These are phyloP conservation scores for Aechmea fasciata DNA, from an alignment of 176 grass and related monocot species.

Conservation along the genomic window DNA sequence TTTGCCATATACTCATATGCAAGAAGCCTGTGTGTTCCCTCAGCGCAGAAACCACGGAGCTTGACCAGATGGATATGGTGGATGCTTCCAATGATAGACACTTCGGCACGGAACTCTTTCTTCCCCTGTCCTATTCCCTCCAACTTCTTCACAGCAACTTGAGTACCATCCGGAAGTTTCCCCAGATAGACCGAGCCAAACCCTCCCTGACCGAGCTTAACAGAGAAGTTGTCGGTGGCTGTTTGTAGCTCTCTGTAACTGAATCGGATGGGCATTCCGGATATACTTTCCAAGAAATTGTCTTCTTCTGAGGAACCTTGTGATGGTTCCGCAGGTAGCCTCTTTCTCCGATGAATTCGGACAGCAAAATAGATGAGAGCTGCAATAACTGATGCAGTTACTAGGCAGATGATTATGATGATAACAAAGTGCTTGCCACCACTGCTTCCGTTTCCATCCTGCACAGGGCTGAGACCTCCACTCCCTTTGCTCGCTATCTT, in stretches of 20 bases:
- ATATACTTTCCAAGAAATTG: conserved; percentile 63
- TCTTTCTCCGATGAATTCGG: conserved; percentile 56
- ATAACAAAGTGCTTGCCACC: conserved; percentile 25
- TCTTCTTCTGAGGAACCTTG: conserved; percentile 75
- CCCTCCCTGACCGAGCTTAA: conserved; percentile 86
- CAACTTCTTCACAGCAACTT: conserved; percentile 80
- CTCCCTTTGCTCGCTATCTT: conserved; percentile 38
- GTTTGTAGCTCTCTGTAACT: conserved; percentile 70
- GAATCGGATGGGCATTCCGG: conserved; percentile 68
- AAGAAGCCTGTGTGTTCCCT: conserved; percentile 65
- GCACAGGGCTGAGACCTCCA: not conserved
- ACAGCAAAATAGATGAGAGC: conserved; percentile 47
- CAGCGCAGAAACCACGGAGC: conserved; percentile 71
- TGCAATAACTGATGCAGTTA: conserved; percentile 45
- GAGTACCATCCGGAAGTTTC: conserved; percentile 48
- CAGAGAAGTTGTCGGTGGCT: conserved; percentile 71
- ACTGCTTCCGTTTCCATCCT: conserved; percentile 21
- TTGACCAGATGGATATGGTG: conserved; percentile 97
- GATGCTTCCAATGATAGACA: conserved; percentile 86
- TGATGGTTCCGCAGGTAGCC: conserved; percentile 19
- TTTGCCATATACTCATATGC: conserved; percentile 94
- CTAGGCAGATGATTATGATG: conserved; percentile 42
- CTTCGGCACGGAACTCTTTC: conserved; percentile 90
- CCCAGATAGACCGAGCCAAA: conserved; percentile 95
- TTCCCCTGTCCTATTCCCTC: conserved; percentile 92